Base-by-base conservation (phyloP, 2,329 filamentous ascomycete species). In the Graphilbum sp. region DNA sequence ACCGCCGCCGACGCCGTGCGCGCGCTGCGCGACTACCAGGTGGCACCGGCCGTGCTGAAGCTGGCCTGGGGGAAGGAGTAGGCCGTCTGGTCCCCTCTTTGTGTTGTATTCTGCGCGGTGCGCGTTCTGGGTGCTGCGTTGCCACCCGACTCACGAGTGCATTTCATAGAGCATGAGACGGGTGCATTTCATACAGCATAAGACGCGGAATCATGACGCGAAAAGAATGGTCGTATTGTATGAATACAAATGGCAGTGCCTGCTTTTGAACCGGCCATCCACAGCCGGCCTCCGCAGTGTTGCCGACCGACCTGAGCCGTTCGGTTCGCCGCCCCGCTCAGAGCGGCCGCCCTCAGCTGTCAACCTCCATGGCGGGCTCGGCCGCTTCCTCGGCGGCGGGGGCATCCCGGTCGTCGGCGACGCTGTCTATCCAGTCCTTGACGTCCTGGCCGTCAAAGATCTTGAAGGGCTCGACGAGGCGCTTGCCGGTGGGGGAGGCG, bases 391-490 rank as follows among this genome's bases (percentile, higher is more conserved):
- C 53, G 20, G 52, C 54, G 33, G 55, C 53, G 47, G 53, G 56
- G 24, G 48, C 47, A 42, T 55, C 63, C 24, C 57, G 57, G 39
- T 74, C 71, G 42, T 71, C 72, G 17, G 62, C 61, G 32, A 77
- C 66, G 50, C 77, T 75, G 59, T 94, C 86, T 56, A 96, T 71
- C 75, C 87, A 87, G 46, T 76, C 75, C 56, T 79, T 76, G 44
- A 95, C 77, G 46, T 90, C 83, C 55, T 85, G 76, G 13, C 86
- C 87, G 56, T 98, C 90, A 52, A 82, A 90, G 47, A 94, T 67
- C 66, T 82, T 84, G 64, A 96, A 96, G 46, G 73, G 72, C 67
- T 96, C 83, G 24, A 80, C 60, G 39, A 54, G 61, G 58, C 69
- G 70, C 55, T 64, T 66, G 38, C 63, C 63, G 7, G 62, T 61